Evolutionary conservation across 2,329 filamentous ascomycete species (phyloP).

Genomic region (Simplicillium aogashimaense): DNA sequence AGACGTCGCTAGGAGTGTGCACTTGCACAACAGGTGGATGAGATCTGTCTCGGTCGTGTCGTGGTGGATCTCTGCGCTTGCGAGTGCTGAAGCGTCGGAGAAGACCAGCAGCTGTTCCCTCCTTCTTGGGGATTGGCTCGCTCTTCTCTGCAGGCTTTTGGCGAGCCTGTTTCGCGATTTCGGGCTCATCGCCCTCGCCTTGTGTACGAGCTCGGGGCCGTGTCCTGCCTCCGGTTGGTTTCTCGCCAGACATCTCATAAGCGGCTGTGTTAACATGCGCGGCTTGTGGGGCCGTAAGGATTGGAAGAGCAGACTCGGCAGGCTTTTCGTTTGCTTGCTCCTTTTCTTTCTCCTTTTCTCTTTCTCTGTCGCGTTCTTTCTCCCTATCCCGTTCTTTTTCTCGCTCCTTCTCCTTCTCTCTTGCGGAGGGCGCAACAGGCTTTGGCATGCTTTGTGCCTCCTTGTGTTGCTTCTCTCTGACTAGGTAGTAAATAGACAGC

Average conservation of each 20-base stretch:
- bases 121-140: constrained; percentile 63
- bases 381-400: constrained; percentile 13
- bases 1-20: constrained; percentile 61
- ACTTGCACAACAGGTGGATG: constrained; percentile 67
- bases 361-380: constrained; percentile 7
- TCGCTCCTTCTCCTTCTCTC: constrained; percentile 20
- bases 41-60: constrained; percentile 52
- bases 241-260: constrained; percentile 86
- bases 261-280: constrained; percentile 79
- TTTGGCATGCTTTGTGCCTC: constrained; percentile 40
- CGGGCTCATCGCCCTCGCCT: constrained; percentile 81
- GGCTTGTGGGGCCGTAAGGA: constrained; percentile 71
- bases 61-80: constrained; percentile 58
- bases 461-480: constrained; percentile 86
- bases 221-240: constrained; percentile 71
- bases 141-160: constrained; percentile 38
- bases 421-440: constrained; percentile 34
- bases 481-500: constrained; percentile 89
- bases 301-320: constrained; percentile 43
- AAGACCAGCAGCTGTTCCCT: constrained; percentile 76
- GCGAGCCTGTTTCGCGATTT: constrained; percentile 29
- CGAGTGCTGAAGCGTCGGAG: constrained; percentile 87
- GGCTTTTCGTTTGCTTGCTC: constrained; percentile 27
- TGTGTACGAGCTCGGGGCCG: constrained; percentile 84
- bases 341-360: constrained; percentile 5